These are phyloP conservation scores for Chenopodium album DNA, from an alignment of 148 eudicot genomes.

Conservation along the genomic window DNA sequence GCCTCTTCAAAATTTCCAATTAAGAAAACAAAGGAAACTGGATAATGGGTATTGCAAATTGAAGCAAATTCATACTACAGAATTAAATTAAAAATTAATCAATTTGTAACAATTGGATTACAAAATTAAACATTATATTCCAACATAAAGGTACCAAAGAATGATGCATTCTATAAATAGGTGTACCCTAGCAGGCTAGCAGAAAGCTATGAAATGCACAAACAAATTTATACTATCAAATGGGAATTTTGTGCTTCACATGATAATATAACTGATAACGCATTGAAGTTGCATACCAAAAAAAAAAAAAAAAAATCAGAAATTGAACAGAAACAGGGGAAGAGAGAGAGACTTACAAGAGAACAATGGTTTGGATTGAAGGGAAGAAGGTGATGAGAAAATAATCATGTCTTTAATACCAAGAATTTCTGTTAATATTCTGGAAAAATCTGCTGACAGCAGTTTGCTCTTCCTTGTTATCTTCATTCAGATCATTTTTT, in stretches of 20 bases:
- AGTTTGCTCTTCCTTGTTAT: constrained; percentile 18
- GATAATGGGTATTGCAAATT: neutral
- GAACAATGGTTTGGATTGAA: constrained; percentile 20
- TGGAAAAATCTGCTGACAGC: neutral
- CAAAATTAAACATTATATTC: neutral
- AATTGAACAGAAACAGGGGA: neutral
- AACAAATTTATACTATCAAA: neutral
- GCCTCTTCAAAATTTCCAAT: neutral
- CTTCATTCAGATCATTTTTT: constrained; percentile 12
- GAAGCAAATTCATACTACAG: neutral
- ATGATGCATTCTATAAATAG: neutral
- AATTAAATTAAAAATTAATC: neutral
- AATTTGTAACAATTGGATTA: neutral
- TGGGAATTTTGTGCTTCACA: neutral
- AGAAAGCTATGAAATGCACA: neutral
- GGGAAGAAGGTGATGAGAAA: constrained; percentile 24
- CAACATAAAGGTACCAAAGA: neutral
- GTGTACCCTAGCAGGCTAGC: no score
- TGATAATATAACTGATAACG: neutral
- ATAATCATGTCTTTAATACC: constrained; percentile 15
- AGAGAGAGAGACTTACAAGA: constrained; percentile 27
- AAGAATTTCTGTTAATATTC: neutral
- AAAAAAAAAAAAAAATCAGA: neutral
- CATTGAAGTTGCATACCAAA: neutral
- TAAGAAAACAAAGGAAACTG: neutral